These are phyloP conservation scores for Monosporozyma solicola DNA, from an alignment of 805 yeast genomes.

Conservation along the genomic window DNA sequence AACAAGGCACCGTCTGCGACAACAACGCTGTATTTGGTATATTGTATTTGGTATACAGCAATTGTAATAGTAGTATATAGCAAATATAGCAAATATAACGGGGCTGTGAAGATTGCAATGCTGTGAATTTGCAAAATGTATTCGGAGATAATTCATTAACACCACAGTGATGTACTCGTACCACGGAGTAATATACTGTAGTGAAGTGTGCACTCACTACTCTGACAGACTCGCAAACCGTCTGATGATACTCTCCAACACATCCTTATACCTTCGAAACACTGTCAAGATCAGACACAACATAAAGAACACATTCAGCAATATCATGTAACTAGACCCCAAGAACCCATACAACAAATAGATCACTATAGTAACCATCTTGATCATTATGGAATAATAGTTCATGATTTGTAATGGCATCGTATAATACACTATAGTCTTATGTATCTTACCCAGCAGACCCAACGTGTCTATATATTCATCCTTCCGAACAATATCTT, in stretches of 20 bases:
- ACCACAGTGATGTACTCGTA: no score
- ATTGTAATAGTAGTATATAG: no score
- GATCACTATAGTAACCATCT: conserved; percentile 13
- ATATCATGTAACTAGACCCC: conserved; percentile 23
- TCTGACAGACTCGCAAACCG: background rate
- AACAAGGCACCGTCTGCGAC: no score
- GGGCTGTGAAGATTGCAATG: no score
- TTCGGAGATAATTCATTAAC: background rate
- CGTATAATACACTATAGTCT: conserved; percentile 22
- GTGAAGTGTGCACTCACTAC: no score
- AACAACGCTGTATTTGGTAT: no score
- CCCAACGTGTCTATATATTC: conserved; percentile 17
- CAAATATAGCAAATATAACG: no score
- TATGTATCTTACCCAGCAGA: conserved; percentile 27
- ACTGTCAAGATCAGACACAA: conserved; percentile 23
- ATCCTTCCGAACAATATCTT: conserved; percentile 7
- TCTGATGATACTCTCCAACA: background rate
- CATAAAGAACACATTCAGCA: conserved; percentile 26
- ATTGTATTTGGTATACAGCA: no score
- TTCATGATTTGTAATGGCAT: background rate
- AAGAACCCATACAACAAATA: conserved; percentile 23
- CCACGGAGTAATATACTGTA: background rate
- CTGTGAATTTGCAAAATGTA: no score
- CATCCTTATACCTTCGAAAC: conserved; percentile 16
- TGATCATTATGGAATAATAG: conserved; percentile 14